A percentile compares a stretch with the other conserved stretches of the same genome.
Conservation (phyloP, 106 monocot species). For the Vanilla planifolia region DNA sequence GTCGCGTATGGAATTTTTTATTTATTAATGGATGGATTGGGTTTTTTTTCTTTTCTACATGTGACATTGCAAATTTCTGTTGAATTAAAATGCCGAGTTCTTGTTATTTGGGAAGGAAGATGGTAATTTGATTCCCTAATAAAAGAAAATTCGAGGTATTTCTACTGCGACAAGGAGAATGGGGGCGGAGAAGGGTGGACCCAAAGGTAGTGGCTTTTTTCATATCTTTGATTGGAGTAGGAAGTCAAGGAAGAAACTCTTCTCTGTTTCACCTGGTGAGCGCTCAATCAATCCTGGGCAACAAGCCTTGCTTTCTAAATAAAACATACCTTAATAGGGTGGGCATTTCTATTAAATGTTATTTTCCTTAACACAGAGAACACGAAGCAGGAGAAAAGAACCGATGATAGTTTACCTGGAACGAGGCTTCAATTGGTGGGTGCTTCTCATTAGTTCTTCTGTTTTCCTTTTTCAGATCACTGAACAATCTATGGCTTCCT, state of each 20-base stretch:
- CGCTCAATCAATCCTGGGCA: not conserved
- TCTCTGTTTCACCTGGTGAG: constrained; percentile 72
- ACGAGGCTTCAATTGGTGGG: constrained; percentile 46
- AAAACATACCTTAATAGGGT: too few species aligned
- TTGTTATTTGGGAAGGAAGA: not conserved
- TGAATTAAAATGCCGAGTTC: not conserved
- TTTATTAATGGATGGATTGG: not conserved
- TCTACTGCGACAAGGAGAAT: constrained; percentile 16
- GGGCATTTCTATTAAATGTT: not conserved
- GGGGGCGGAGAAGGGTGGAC: constrained; percentile 49
- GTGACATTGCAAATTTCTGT: not conserved
- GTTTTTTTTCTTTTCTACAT: not conserved
- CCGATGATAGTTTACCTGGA: constrained; percentile 21
- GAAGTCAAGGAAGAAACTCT: constrained; percentile 86
- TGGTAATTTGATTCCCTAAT: not conserved
- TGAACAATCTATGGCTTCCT: not conserved
- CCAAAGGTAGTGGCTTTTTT: constrained; percentile 68
- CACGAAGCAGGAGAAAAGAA: constrained; percentile 45
- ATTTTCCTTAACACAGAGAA: constrained; percentile 35
- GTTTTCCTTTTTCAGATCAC: not conserved
- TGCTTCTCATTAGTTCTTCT: not conserved
- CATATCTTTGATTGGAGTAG: constrained; percentile 88
- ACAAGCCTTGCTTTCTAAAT: not conserved
- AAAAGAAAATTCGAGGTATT: not conserved
- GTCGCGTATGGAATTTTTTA: too few species aligned